Base-by-base conservation (phyloP, 306 rosid species). In the Macrotyloma uniflorum region DNA sequence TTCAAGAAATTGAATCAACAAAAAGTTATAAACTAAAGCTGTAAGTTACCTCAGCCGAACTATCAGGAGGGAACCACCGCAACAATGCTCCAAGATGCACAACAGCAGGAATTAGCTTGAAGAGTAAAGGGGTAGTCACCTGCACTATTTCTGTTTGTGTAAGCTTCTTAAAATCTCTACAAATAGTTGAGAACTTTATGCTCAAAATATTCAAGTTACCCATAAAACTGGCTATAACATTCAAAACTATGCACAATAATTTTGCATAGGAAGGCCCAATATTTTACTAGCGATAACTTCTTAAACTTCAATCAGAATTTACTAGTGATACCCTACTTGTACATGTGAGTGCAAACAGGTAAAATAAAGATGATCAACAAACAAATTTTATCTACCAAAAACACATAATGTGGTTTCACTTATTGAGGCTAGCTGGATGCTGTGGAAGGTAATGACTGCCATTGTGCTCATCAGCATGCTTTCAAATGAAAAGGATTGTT, bases 71-170 rank as follows among this genome's bases (percentile, higher is more conserved):
- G 80, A 95, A 89, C 99, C 99, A 95, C 79, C 97, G 89, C 55
- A 89, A 65, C 81, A 87, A 81, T 12, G 88, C 92, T 11, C 98
- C 99, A 50, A 95, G 89, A 78, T 86, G 98, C 70, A 95, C 85
- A 47, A 91, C 96, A 36, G 93, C 93, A 61, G 98, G 99, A 86
- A 95, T 93, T 72, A 95, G 81, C 85, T 93, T 95, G 90, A 95
- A 95, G 75, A 95, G 98, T 83, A 95, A 84, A 42, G 99, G 99
- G n/a, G 99, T 95, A 19, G 99, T 95, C 79, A 92, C 99, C 99
- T 95, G 89, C 92, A 80, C 33, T 24, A 67, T 53, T 33, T 58
- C 23, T 35, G 63, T 50, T 20, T 13, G 78, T 20, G 23, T 79
- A 72, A 77, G 76, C 63, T 58, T 84, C 81, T 1, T 1, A 67